phyloP scores from a whole-genome alignment of 805 yeast species.

The Yarrowia sp. region DNA sequence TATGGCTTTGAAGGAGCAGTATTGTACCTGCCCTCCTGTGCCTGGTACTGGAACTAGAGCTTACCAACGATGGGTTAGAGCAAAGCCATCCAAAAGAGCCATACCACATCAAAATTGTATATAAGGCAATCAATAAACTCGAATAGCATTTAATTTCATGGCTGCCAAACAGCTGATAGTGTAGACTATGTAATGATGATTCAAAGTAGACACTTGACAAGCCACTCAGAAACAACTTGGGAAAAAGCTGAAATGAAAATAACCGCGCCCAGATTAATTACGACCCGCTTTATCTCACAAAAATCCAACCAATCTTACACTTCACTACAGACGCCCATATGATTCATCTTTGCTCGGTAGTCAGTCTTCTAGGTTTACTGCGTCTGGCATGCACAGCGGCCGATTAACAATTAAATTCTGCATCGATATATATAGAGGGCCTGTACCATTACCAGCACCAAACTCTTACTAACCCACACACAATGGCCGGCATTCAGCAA shows the following conservation, averaged over 20 bases:
- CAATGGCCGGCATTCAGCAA: slow-evolving; percentile 65
- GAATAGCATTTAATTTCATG: neutral
- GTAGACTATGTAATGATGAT: too few species aligned
- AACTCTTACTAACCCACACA: slow-evolving; percentile 18
- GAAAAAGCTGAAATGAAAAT: too few species aligned
- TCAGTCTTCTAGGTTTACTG: neutral
- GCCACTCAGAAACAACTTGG: neutral
- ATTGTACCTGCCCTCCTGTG: too few species aligned
- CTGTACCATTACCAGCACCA: neutral
- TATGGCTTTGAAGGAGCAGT: too few species aligned
- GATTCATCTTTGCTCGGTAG: slow-evolving; percentile 20
- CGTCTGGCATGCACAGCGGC: neutral
- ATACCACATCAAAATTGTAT: neutral
- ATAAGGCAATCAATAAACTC: neutral
- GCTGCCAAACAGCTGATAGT: neutral
- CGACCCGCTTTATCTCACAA: too few species aligned
- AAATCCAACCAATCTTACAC: neutral
- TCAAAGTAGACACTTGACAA: too few species aligned
- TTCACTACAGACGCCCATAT: neutral
- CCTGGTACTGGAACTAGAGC: too few species aligned
- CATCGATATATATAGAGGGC: slow-evolving; percentile 1
- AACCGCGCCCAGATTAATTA: too few species aligned
- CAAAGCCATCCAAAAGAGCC: too few species aligned
- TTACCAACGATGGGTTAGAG: too few species aligned
- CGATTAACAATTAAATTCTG: slow-evolving; percentile 13